phyloP scores from a whole-genome alignment of 306 rosid species.

The Casuarina cunninghamiana region DNA sequence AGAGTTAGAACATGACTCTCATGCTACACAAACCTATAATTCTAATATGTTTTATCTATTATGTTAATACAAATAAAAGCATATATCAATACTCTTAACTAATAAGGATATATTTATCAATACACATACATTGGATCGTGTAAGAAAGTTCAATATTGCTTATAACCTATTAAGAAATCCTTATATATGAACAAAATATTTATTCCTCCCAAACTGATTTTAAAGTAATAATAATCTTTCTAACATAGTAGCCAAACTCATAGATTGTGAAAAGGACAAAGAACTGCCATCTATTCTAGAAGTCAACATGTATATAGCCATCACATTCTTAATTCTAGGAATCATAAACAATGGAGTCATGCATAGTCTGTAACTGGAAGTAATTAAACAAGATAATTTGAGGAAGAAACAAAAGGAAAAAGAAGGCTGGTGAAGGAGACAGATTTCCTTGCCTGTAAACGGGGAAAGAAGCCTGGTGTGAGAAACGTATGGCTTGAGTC shows the following conservation, averaged over 20 bases:
- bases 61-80: too few species aligned
- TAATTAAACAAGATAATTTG: neutral
- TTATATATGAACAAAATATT: too few species aligned
- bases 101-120: too few species aligned
- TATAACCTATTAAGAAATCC: too few species aligned
- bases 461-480: slow-evolving; percentile 90
- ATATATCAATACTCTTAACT: too few species aligned
- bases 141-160: too few species aligned
- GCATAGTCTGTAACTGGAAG: neutral
- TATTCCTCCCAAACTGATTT: too few species aligned
- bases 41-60: neutral
- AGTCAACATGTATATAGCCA: neutral
- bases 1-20: neutral
- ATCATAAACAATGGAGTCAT: neutral
- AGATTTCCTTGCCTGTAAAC: slow-evolving; percentile 67
- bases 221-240: too few species aligned
- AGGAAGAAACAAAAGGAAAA: neutral
- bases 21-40: neutral
- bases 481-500: slow-evolving; percentile 94
- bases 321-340: neutral
- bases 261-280: too few species aligned
- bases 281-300: too few species aligned
- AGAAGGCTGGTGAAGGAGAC: slow-evolving; percentile 12
- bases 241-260: too few species aligned
- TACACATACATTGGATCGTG: too few species aligned